Conservation (phyloP, 305 asterid species). For the Fraxinus ornus region DNA sequence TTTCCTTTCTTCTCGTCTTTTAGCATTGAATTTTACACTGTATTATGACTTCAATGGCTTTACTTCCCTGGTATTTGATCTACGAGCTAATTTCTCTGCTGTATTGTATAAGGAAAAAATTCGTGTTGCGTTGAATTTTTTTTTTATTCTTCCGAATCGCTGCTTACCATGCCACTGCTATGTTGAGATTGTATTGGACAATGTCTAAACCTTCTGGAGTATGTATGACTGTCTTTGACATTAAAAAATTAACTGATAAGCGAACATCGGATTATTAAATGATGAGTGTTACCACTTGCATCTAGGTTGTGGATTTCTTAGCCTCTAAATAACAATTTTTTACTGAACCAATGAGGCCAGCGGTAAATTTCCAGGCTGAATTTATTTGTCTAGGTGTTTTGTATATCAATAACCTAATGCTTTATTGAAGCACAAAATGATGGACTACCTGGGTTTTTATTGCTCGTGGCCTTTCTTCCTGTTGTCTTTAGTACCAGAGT, state of each 20-base stretch:
- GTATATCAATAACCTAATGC: not conserved
- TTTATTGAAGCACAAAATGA: not conserved
- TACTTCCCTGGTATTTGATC: not conserved
- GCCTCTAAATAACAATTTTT: not conserved
- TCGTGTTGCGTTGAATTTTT: not conserved
- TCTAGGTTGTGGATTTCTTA: not conserved
- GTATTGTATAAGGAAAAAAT: not conserved
- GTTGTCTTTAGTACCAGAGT: not conserved
- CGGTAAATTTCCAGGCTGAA: not conserved
- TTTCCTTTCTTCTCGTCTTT: not conserved
- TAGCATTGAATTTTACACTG: not conserved
- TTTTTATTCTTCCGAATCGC: not conserved
- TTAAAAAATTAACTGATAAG: not conserved
- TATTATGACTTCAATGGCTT: not conserved
- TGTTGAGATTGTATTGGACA: not conserved
- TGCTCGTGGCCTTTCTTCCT: not conserved
- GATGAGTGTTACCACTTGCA: not conserved
- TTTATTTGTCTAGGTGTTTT: not conserved
- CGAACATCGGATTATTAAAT: not conserved
- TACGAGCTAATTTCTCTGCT: not conserved
- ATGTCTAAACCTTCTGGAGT: not conserved
- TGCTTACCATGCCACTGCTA: not conserved
- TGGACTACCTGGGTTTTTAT: not conserved
- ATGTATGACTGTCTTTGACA: not conserved
- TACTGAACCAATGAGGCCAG: not conserved